These are phyloP conservation scores for Pythium aristosporum DNA, from an alignment of 352 stramenopile species.

Conservation along the genomic window DNA sequence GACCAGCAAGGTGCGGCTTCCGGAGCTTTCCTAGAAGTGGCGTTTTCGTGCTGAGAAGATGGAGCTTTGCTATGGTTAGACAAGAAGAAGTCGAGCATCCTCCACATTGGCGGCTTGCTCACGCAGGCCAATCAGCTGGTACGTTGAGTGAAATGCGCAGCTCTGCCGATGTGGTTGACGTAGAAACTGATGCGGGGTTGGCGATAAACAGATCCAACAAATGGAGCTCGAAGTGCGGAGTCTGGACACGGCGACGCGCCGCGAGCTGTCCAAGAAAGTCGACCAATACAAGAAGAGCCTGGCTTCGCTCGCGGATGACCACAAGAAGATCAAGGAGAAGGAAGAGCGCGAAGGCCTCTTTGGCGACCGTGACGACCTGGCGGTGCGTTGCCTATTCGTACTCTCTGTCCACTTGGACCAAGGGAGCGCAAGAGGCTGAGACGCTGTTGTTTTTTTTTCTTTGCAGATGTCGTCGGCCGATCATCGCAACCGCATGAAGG, in stretches of 20 bases:
- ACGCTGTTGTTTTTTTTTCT: constrained; percentile 1
- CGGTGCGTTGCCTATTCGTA: constrained; percentile 29
- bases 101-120: constrained; percentile 74
- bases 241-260: constrained; percentile 71
- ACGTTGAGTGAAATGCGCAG: constrained; percentile 6
- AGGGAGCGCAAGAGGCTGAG: background rate
- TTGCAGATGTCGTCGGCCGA: constrained; percentile 58
- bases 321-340: constrained; percentile 81
- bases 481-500: constrained; percentile 75
- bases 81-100: constrained; percentile 84
- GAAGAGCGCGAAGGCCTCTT: constrained; percentile 85
- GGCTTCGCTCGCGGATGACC: constrained; percentile 73
- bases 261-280: constrained; percentile 88
- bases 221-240: constrained; percentile 88
- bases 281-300: constrained; percentile 90
- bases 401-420: no score
- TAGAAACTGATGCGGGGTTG: background rate
- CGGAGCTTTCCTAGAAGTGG: background rate
- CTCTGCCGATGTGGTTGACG: background rate
- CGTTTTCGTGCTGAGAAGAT: background rate
- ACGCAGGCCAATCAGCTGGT: constrained; percentile 85
- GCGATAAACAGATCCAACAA: constrained; percentile 66
- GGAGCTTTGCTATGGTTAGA: constrained; percentile 34
- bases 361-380: constrained; percentile 68
- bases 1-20: constrained; percentile 58